Conservation (phyloP, 768 basidiomycete genomes). For the Botryobasidium botryosum region DNA sequence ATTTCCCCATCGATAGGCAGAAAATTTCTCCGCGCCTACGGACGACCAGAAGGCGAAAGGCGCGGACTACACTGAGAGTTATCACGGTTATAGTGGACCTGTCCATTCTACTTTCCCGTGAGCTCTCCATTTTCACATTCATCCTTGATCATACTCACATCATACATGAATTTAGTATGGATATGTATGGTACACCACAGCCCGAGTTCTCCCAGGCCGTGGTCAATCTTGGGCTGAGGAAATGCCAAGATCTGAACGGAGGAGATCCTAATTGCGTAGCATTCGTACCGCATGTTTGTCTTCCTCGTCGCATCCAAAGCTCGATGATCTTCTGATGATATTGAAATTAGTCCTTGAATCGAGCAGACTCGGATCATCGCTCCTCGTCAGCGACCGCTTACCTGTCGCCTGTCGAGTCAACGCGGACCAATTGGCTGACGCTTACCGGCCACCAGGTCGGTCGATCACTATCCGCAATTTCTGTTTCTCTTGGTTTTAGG, state of each 20-base stretch:
- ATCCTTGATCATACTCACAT: background rate
- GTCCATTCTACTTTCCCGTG: constrained; percentile 31
- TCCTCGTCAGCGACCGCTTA: constrained; percentile 40
- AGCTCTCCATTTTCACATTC: background rate
- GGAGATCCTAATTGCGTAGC: constrained; percentile 39
- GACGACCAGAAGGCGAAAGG: constrained; percentile 17
- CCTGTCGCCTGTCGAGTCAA: constrained; percentile 33
- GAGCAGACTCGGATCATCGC: constrained; percentile 33
- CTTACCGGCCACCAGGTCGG: constrained; percentile 19
- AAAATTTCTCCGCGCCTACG: constrained; percentile 15
- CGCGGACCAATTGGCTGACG: constrained; percentile 33
- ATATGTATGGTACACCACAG: constrained; percentile 40
- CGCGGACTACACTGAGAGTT: constrained; percentile 24
- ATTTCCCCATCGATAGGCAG: constrained; percentile 13
- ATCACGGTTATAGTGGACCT: constrained; percentile 37
- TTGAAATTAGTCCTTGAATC: constrained; percentile 23
- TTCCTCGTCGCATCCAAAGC: background rate
- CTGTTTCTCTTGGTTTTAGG: too few species aligned
- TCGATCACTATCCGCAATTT: constrained; percentile 5
- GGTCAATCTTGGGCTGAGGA: constrained; percentile 29
- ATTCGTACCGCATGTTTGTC: constrained; percentile 31
- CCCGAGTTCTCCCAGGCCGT: constrained; percentile 32
- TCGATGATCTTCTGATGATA: background rate
- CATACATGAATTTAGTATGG: constrained; percentile 6
- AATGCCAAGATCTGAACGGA: constrained; percentile 35